phyloP scores from a whole-genome alignment of 1,284 basidiomycete genomes.

The Trametes versicolor region DNA sequence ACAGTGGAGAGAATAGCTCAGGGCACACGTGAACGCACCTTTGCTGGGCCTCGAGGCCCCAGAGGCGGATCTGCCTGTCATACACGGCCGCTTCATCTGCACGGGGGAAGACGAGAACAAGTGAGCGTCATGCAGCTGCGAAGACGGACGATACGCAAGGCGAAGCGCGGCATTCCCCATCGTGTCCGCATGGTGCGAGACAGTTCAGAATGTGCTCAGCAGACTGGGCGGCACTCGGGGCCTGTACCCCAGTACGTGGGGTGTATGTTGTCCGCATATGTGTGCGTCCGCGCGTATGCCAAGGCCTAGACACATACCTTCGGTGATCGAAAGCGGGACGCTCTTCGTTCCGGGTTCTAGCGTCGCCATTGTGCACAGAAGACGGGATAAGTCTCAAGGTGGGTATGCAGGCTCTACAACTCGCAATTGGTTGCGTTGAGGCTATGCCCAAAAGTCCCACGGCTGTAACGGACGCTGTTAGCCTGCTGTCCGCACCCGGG shows the following conservation, averaged over 20 bases:
- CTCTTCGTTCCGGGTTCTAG: constrained; percentile 46
- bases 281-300: not conserved
- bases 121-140: constrained; percentile 9
- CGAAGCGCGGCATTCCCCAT: constrained; percentile 6
- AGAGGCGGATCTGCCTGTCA: constrained; percentile 96
- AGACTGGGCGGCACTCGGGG: constrained; percentile 12
- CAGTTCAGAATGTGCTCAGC: constrained; percentile 16
- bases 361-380: constrained; percentile 40
- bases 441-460: not conserved
- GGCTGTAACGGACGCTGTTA: not conserved
- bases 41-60: constrained; percentile 98
- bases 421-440: not conserved
- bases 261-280: constrained; percentile 1
- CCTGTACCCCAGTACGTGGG: not conserved
- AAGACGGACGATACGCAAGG: not conserved
- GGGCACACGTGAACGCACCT: constrained; percentile 57
- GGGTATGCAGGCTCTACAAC: not conserved
- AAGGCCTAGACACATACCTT: constrained; percentile 45
- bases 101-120: constrained; percentile 13
- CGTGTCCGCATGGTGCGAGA: constrained; percentile 4
- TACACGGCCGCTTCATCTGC: constrained; percentile 89
- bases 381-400: not conserved
- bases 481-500: not conserved
- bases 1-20: constrained; percentile 20
- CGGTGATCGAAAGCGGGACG: constrained; percentile 53